These are phyloP conservation scores for Neurospora sp. DNA, from an alignment of 2,329 filamentous ascomycete genomes.

Conservation along the genomic window DNA sequence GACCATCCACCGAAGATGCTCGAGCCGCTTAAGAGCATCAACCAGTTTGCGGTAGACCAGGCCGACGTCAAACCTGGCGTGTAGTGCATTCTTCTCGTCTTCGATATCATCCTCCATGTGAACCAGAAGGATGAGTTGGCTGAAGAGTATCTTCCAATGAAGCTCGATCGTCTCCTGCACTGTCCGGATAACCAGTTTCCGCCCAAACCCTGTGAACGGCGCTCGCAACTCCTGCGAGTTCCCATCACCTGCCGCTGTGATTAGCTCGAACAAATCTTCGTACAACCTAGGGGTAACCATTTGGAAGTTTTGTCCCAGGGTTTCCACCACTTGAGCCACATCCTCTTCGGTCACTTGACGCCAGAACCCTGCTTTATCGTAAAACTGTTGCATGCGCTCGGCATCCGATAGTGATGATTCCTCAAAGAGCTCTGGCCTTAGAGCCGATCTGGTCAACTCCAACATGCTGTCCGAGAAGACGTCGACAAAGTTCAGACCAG, in stretches of 20 bases:
- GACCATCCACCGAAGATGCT: slow-evolving; percentile 63
- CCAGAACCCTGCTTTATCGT: slow-evolving; percentile 68
- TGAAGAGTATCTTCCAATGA: slow-evolving; percentile 66
- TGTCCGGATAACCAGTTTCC: slow-evolving; percentile 63
- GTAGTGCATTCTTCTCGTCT: slow-evolving; percentile 52
- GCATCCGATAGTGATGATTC: slow-evolving; percentile 60
- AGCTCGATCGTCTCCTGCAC: slow-evolving; percentile 69
- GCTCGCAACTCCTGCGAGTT: slow-evolving; percentile 35
- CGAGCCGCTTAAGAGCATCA: slow-evolving; percentile 59
- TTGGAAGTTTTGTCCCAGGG: slow-evolving; percentile 57
- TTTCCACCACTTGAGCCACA: slow-evolving; percentile 57
- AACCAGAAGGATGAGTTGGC: slow-evolving; percentile 71
- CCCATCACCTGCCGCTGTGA: slow-evolving; percentile 35
- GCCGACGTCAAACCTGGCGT: slow-evolving; percentile 54
- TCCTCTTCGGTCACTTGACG: slow-evolving; percentile 76
- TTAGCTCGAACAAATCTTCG: slow-evolving; percentile 37
- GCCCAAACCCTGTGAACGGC: slow-evolving; percentile 65
- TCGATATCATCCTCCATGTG: slow-evolving; percentile 79
- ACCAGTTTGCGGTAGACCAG: slow-evolving; percentile 61
- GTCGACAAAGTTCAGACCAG: slow-evolving; percentile 61
- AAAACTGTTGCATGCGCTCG: slow-evolving; percentile 69
- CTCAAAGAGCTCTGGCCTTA: slow-evolving; percentile 66
- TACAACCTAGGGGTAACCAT: slow-evolving; percentile 48
- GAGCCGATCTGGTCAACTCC: slow-evolving; percentile 55
- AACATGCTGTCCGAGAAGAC: slow-evolving; percentile 60